Base-by-base conservation (phyloP, 2,329 filamentous ascomycete genomes). In the Chrysoporthe austroafricana region DNA sequence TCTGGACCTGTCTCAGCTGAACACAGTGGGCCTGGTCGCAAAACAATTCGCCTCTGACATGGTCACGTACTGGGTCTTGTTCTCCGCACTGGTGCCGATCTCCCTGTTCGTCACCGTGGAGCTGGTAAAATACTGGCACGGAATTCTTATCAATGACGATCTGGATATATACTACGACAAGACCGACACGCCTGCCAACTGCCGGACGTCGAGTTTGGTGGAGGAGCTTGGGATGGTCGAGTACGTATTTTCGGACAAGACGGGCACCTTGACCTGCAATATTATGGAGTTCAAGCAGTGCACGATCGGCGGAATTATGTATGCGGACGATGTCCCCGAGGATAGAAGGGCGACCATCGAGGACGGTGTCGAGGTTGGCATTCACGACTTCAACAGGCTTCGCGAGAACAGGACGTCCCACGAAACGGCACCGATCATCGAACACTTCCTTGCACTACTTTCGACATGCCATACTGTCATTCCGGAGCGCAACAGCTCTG, bases 241-340 rank as follows among this genome's bases (percentile, higher is more conserved):
- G 76, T 99, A 96, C 75, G 96, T 99, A 71, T 99, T 99, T 78
- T 97, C 94, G 0, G 95, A 98, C 83, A 98, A 98, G 83, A 98
- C 95, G 1, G 95, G 95, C 56, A 98, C 95, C 4, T 83, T 98
- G 74, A 98, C 95, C n/a, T 97, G 94, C 81, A 98, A 98, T 76
- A 90, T 93, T 85, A 98, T 99, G 96, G 95, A 98, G 78, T 99
- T 98, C 79, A 94, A 94, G 77, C 94, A 98, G 79, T 96, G 92
- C 75, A 91, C 92, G 0, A 98, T 99, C 75, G 93, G 89, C 36
- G 96, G 96, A 36, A 90, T 98, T 64, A 95, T 97, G 79, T 99
- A 99, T 76, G 91, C 93, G 14, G 94, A 96, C 64, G 93, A 95
- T 56, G 89, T 98, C 1, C 91, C 96, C 0, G 96, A 99, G 78